phyloP scores from a whole-genome alignment of 257 asterid species.

The Lycium ferocissimum region DNA sequence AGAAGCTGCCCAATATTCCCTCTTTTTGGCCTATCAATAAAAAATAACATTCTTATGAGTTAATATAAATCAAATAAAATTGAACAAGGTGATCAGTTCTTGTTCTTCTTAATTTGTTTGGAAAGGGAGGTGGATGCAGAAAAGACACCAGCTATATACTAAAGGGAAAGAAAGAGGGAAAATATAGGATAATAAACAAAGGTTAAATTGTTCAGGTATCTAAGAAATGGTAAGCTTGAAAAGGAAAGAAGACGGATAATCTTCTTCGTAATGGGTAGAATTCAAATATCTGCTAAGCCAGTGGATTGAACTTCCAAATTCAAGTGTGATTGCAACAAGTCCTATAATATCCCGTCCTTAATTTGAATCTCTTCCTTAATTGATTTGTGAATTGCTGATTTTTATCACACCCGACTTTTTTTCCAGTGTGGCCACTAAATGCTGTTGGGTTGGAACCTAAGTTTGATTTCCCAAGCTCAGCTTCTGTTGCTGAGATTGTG shows the following conservation, averaged over 20 bases:
- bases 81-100: neutral
- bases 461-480: conserved; percentile 69
- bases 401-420: neutral
- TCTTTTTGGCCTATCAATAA: neutral
- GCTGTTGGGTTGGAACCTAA: conserved; percentile 79
- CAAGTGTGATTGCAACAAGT: neutral
- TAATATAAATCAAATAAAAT: neutral
- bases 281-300: neutral
- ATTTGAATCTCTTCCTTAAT: neutral
- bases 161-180: neutral
- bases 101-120: conserved; percentile 5
- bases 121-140: neutral
- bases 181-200: neutral
- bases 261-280: neutral
- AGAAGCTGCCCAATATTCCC: neutral
- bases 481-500: conserved; percentile 57
- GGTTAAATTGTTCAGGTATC: neutral
- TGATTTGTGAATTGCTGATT: neutral
- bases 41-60: neutral
- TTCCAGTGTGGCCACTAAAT: conserved; percentile 72
- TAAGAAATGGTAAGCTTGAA: neutral
- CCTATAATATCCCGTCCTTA: neutral
- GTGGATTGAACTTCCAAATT: neutral
- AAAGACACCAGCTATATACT: neutral
- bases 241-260: neutral